These are phyloP conservation scores for Glebionis coronaria DNA, from an alignment of 129 eudicot genomes.

Conservation along the genomic window DNA sequence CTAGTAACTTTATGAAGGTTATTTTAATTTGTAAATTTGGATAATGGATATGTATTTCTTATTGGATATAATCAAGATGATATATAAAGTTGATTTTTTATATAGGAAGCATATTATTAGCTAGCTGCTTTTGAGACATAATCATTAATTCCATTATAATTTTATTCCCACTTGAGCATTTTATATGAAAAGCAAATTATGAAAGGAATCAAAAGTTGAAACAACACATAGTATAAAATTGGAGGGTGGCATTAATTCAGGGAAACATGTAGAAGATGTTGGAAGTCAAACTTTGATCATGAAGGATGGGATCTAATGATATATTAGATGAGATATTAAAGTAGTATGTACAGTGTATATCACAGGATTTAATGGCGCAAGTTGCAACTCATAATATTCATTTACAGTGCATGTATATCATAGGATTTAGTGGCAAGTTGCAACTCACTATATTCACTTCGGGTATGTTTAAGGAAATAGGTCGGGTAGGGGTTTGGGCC, in stretches of 20 bases:
- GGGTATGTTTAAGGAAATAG: no score
- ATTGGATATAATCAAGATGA: neutral
- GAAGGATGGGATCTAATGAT: slow-evolving; percentile 15
- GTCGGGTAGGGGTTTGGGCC: no score
- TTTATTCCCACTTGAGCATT: slow-evolving; percentile 14
- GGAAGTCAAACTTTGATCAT: slow-evolving; percentile 26
- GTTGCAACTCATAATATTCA: slow-evolving; percentile 1
- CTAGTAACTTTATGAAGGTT: no score
- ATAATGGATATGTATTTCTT: no score
- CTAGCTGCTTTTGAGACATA: neutral
- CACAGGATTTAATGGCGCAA: slow-evolving; percentile 2
- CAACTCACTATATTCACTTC: neutral
- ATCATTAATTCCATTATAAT: neutral
- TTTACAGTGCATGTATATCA: no score
- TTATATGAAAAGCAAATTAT: neutral
- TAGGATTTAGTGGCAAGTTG: slow-evolving; percentile 6
- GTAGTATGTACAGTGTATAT: neutral
- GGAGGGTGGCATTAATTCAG: slow-evolving; percentile 11
- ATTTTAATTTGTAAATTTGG: no score
- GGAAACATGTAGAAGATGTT: slow-evolving; percentile 16
- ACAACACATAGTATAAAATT: slow-evolving; percentile 6
- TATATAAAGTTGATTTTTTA: neutral
- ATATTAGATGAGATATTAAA: slow-evolving; percentile 6
- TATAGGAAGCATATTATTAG: neutral
- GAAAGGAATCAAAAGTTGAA: neutral